Conservation (phyloP, 495 filamentous ascomycete genomes). For the Hypomontagnella monticulosa region DNA sequence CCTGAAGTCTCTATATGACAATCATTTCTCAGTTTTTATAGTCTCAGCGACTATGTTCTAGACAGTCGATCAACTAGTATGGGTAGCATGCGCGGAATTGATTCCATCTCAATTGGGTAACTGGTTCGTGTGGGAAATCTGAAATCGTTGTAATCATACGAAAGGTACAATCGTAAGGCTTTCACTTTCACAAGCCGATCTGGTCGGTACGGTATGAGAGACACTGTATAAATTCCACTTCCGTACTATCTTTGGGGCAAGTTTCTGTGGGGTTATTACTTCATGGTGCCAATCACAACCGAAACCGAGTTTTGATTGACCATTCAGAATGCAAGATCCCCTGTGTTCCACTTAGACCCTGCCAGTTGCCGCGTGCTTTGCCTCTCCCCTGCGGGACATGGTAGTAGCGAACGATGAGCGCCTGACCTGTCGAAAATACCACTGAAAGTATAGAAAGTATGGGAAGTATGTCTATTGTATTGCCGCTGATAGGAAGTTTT, state of each 20-base stretch:
- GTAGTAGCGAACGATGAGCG: slow-evolving; percentile 25
- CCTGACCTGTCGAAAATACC: slow-evolving; percentile 37
- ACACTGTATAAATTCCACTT: slow-evolving; percentile 22
- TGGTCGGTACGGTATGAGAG: slow-evolving; percentile 13
- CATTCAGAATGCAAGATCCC: slow-evolving; percentile 28
- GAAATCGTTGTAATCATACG: not conserved
- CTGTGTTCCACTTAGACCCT: slow-evolving; percentile 29
- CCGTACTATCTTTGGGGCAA: slow-evolving; percentile 31
- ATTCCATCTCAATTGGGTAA: slow-evolving; percentile 27
- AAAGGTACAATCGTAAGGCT: not conserved
- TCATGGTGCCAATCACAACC: slow-evolving; percentile 19
- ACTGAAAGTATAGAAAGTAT: slow-evolving; percentile 21
- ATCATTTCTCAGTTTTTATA: slow-evolving; percentile 5
- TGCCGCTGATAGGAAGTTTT: slow-evolving; percentile 30
- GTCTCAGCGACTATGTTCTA: slow-evolving; percentile 1
- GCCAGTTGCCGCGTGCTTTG: slow-evolving; percentile 34
- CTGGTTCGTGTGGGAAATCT: slow-evolving; percentile 22
- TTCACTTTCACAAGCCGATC: slow-evolving; percentile 38
- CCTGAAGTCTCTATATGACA: not conserved
- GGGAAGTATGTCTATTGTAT: slow-evolving; percentile 4
- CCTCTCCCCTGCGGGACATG: slow-evolving; percentile 22
- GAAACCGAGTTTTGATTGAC: slow-evolving; percentile 14
- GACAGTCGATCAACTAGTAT: not conserved
- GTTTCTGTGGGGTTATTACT: slow-evolving; percentile 17
- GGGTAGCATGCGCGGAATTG: slow-evolving; percentile 2